Conservation (phyloP, 2,329 filamentous ascomycete genomes). For the Cadophora malorum region DNA sequence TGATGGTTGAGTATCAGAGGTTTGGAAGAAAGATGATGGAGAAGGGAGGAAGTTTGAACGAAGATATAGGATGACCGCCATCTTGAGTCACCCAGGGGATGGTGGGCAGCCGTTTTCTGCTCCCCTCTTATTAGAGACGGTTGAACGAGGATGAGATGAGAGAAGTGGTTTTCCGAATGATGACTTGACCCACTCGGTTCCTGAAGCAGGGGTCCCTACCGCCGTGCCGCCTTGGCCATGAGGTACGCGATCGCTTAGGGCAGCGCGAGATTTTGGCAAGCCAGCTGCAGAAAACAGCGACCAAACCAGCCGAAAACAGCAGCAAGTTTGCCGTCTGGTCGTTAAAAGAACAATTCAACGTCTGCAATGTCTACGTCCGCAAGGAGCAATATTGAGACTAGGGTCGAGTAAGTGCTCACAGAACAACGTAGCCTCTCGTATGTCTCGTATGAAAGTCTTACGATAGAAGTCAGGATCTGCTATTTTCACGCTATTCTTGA, state of each 20-base stretch:
- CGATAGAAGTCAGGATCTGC: too few relatives aligned
- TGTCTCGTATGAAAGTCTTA: too few relatives aligned
- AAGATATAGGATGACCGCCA: slow-evolving; percentile 33
- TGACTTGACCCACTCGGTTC: slow-evolving; percentile 31
- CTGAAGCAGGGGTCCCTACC: slow-evolving; percentile 23
- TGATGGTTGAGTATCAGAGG: slow-evolving; percentile 32
- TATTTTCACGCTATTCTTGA: too few relatives aligned
- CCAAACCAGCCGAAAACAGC: too few relatives aligned
- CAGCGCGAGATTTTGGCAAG: slow-evolving; percentile 19
- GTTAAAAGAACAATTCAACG: too few relatives aligned
- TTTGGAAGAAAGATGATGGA: slow-evolving; percentile 30
- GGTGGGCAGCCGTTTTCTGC: slow-evolving; percentile 29
- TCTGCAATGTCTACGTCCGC: too few relatives aligned
- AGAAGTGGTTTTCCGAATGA: slow-evolving; percentile 30
- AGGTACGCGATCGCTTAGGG: slow-evolving; percentile 35
- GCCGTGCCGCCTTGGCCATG: slow-evolving; percentile 35
- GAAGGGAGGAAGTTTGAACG: slow-evolving; percentile 21
- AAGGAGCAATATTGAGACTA: too few relatives aligned
- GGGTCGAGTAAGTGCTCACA: too few relatives aligned
- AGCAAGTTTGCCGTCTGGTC: too few relatives aligned
- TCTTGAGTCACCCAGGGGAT: slow-evolving; percentile 30
- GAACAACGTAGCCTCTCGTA: too few relatives aligned
- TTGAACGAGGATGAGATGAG: slow-evolving; percentile 28
- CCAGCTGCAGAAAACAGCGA: too few relatives aligned
- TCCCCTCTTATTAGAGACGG: slow-evolving; percentile 24